Conservation (phyloP, 2,329 filamentous ascomycete genomes). For the Pseudofabraea citricarpa region DNA sequence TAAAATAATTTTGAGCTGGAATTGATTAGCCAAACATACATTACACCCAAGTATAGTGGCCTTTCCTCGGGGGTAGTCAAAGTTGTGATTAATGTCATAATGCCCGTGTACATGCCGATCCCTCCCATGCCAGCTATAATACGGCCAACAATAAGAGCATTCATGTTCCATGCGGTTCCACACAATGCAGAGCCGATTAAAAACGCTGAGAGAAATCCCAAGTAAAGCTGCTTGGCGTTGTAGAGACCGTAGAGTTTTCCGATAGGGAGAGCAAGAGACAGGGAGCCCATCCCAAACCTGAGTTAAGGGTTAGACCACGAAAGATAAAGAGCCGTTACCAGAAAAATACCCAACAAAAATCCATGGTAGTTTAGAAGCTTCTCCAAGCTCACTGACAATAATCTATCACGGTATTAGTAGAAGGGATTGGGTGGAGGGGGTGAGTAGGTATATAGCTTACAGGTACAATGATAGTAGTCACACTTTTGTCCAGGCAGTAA, state of each 20-base stretch:
- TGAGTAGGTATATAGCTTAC: too few relatives aligned
- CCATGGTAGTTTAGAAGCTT: background rate
- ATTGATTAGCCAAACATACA: conserved; percentile 15
- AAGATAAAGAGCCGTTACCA: too few relatives aligned
- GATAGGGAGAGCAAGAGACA: background rate
- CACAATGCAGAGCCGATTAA: conserved; percentile 19
- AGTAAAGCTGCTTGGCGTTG: conserved; percentile 4
- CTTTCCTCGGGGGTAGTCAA: conserved; percentile 22
- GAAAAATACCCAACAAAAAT: background rate
- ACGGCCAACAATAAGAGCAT: conserved; percentile 39
- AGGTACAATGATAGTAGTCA: background rate
- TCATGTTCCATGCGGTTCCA: conserved; percentile 21
- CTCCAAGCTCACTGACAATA: background rate
- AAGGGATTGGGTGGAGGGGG: too few relatives aligned
- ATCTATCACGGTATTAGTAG: too few relatives aligned
- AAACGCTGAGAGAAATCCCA: conserved; percentile 10
- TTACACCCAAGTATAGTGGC: conserved; percentile 22
- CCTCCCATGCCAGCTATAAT: conserved; percentile 36
- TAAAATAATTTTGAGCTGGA: background rate
- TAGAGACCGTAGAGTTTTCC: background rate
- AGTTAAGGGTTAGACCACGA: too few relatives aligned
- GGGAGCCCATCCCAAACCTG: background rate
- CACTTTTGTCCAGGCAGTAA: background rate
- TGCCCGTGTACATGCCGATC: conserved; percentile 34
- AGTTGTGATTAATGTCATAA: conserved; percentile 35